Evolutionary conservation across 192 early-diverging fungal species (phyloP), one percentile per base, ranked within the genome.

Genomic region (Lunasporangiospora selenospora): DNA sequence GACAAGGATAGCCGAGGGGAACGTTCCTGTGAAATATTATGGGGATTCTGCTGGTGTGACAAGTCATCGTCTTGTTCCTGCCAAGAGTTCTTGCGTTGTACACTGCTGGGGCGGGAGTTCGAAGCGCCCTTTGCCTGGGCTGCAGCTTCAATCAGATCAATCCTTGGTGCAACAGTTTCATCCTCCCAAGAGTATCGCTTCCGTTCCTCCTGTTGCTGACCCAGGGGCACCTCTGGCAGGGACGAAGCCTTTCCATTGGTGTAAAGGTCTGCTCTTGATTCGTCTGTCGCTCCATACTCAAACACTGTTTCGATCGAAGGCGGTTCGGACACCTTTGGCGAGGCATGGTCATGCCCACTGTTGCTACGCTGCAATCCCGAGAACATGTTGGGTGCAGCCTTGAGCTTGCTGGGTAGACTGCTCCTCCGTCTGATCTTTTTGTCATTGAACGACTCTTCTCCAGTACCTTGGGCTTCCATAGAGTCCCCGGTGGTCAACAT

Each of bases 121-220:
- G n/a, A n/a, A n/a, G n/a, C n/a, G n/a, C n/a, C n/a, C n/a, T n/a
- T n/a, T n/a, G n/a, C n/a, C n/a, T n/a, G n/a, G n/a, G n/a, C n/a
- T n/a, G n/a, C n/a, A 1, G 33, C 27, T 10, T 32, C n/a, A 13
- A 71, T 44, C 12, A 71, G 59, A 62, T 71, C 67, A 3, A 37
- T 52, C 26, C 67, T 23, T 10, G 67, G 53, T 18, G 44, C 59
- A 40, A 71, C 36, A 32, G 46, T 52, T 6, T 71, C 67, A 23
- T 52, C 60, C 53, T 71, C 67, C 67, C 67, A 71, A 8, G 67
- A 71, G 34, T 42, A 71, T 6, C 67, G 59, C 45, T 71, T 71
- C 24, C 8, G 27, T 23, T 56, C 46, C 12, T 34, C 39, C 8
- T 50, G 57, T 16, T 45, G 19, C 23, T 41, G 33, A 27, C 37